Evolutionary conservation across 495 filamentous ascomycete genomes (phyloP).

Genomic region (Lasiosphaeria ovina): DNA sequence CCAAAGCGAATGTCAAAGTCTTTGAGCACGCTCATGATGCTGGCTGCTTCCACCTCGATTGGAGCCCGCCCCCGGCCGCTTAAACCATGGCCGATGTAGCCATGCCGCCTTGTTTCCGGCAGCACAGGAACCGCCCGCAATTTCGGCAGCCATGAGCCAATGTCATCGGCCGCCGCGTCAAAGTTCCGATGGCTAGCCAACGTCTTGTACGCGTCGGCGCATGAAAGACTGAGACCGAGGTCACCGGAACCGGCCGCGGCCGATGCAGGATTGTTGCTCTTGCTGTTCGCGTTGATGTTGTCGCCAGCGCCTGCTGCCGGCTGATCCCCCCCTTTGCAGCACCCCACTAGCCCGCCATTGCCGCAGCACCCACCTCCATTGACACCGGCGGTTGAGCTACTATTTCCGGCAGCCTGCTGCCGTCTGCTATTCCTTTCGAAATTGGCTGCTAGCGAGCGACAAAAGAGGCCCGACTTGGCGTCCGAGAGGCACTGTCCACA

Average conservation of each 20-base stretch:
- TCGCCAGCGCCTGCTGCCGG: constrained; percentile 6
- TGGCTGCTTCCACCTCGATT: constrained; percentile 80
- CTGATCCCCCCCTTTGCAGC: constrained; percentile 33
- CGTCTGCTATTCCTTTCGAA: constrained; percentile 39
- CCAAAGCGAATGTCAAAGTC: constrained; percentile 81
- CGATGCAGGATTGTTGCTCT: not conserved
- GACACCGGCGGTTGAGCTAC: constrained; percentile 28
- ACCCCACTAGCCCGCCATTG: constrained; percentile 37
- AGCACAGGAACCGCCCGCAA: constrained; percentile 57
- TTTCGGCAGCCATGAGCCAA: constrained; percentile 72
- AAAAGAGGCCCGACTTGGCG: constrained; percentile 80
- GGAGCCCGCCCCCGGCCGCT: constrained; percentile 50
- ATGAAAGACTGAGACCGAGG: constrained; percentile 50
- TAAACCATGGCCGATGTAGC: constrained; percentile 9
- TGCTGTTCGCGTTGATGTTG: constrained; percentile 2
- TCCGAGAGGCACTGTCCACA: constrained; percentile 77
- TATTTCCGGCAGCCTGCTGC: constrained; percentile 44
- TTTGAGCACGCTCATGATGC: constrained; percentile 81
- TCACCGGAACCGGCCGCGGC: not conserved
- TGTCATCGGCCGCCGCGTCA: constrained; percentile 69
- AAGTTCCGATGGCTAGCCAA: constrained; percentile 78
- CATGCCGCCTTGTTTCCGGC: constrained; percentile 12
- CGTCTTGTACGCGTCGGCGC: constrained; percentile 80
- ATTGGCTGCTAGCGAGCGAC: constrained; percentile 74
- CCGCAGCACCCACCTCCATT: constrained; percentile 53